Percentiles rank a stretch among this genome's conserved stretches.
Conservation (phyloP, 1,139 yeast species). For the Tardiomyces blankii region DNA sequence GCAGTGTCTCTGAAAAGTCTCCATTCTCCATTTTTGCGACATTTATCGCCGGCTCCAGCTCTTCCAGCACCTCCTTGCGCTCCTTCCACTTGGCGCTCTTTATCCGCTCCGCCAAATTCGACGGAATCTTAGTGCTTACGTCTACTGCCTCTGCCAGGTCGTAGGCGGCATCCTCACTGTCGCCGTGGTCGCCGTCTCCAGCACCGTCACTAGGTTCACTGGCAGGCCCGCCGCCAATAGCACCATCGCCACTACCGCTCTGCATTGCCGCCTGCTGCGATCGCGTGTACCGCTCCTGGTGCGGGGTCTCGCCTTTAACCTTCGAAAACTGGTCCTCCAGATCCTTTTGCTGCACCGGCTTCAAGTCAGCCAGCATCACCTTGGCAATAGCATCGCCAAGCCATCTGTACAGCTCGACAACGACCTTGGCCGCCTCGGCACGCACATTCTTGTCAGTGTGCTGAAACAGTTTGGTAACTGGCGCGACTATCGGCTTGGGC, state of each 20-base stretch:
- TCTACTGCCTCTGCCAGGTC: constrained; percentile 48
- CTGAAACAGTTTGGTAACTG: constrained; percentile 58
- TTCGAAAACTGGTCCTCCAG: constrained; percentile 56
- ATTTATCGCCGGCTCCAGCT: constrained; percentile 40
- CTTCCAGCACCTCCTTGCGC: constrained; percentile 76
- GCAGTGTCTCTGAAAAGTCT: constrained; percentile 57
- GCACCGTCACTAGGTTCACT: constrained; percentile 22
- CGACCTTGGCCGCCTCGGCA: constrained; percentile 59
- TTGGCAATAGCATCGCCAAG: constrained; percentile 56
- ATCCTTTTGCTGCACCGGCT: constrained; percentile 90
- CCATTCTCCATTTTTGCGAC: constrained; percentile 42
- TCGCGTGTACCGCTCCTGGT: constrained; percentile 47
- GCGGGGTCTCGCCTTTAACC: constrained; percentile 35
- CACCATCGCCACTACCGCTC: constrained; percentile 10
- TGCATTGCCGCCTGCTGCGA: constrained; percentile 35
- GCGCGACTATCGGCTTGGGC: constrained; percentile 49
- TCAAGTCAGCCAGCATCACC: constrained; percentile 56
- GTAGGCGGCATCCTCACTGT: constrained; percentile 36
- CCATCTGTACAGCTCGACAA: constrained; percentile 68
- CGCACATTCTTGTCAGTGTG: constrained; percentile 88
- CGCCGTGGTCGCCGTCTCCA: constrained; percentile 17
- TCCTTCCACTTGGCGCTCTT: constrained; percentile 80
- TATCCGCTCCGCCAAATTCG: constrained; percentile 43
- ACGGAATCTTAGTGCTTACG: constrained; percentile 55
- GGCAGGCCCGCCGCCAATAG: constrained; percentile 9